Conservation (phyloP, 176 grass and related monocot species). For the Alloteropsis semialata region DNA sequence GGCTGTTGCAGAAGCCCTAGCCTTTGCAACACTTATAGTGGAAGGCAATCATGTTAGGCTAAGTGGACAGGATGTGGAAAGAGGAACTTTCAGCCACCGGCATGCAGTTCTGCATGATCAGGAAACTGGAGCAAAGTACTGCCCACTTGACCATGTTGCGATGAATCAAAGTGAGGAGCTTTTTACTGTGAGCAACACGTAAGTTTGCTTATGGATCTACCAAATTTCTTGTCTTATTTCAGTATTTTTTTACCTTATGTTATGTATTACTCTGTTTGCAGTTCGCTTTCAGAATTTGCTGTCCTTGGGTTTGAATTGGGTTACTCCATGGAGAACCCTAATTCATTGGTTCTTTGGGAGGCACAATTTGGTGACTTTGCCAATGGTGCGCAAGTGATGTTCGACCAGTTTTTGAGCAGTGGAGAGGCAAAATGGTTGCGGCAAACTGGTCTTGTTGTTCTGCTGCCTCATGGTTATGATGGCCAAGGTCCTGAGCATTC, state of each 20-base stretch:
- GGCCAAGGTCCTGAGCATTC: constrained; percentile 97
- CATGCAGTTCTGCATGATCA: constrained; percentile 91
- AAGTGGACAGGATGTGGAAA: constrained; percentile 96
- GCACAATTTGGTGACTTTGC: constrained; percentile 95
- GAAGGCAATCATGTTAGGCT: constrained; percentile 97
- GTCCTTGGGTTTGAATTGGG: constrained; percentile 97
- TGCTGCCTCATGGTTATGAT: constrained; percentile 93
- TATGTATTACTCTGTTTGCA: constrained; percentile 22
- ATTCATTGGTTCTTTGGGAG: constrained; percentile 94
- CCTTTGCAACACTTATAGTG: constrained; percentile 86
- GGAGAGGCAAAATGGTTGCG: constrained; percentile 97
- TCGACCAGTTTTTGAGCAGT: constrained; percentile 96
- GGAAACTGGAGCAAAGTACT: constrained; percentile 72
- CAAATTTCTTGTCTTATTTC: background rate
- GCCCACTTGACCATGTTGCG: constrained; percentile 62
- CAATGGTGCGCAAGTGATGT: constrained; percentile 97
- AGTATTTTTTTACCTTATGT: background rate
- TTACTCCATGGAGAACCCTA: constrained; percentile 98
- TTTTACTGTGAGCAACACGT: constrained; percentile 97
- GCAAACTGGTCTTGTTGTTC: constrained; percentile 78
- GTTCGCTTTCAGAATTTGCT: constrained; percentile 98
- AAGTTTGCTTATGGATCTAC: constrained; percentile 7
- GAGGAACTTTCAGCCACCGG: constrained; percentile 95
- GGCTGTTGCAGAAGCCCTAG: constrained; percentile 89
- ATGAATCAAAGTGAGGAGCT: constrained; percentile 69